Evolutionary conservation across 805 yeast genomes (phyloP).

Genomic region (Brettanomyces bruxellensis): DNA sequence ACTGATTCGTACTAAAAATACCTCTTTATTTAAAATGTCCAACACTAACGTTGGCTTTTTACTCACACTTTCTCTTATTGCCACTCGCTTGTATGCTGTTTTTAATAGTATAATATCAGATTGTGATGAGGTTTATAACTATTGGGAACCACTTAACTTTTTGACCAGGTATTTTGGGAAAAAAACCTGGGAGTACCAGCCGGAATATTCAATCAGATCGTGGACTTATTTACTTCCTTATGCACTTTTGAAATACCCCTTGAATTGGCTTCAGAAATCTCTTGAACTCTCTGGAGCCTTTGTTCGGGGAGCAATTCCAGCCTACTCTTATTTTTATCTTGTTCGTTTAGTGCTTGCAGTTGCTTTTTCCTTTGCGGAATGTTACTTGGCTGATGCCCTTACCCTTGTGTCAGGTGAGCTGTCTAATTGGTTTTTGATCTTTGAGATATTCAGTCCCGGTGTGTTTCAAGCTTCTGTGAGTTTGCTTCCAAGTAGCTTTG

Average conservation of each 20-base stretch:
- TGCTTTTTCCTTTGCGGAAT: conserved; percentile 42
- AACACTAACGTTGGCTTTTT: not conserved
- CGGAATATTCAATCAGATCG: conserved; percentile 78
- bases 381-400: conserved; percentile 36
- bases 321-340: conserved; percentile 37
- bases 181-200: conserved; percentile 96
- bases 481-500: conserved; percentile 75
- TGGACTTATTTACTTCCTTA: conserved; percentile 66
- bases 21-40: not conserved
- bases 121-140: conserved; percentile 88
- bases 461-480: conserved; percentile 84
- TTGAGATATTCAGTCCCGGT: conserved; percentile 62
- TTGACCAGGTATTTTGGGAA: conserved; percentile 77
- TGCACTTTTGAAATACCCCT: conserved; percentile 17
- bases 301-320: conserved; percentile 1
- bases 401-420: conserved; percentile 26
- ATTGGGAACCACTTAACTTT: conserved; percentile 88
- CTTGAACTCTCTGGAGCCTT: conserved; percentile 1
- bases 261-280: conserved; percentile 7
- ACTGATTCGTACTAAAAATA: too few relatives aligned
- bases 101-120: conserved; percentile 68
- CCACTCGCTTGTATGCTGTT: conserved; percentile 22
- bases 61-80: not conserved
- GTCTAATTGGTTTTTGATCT: conserved; percentile 55
- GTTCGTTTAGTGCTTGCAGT: conserved; percentile 38